Evolutionary conservation across 441 rosid species (phyloP), one percentile per base, ranked within the genome.

Genomic region (Bocquillonia castaneifolia): DNA sequence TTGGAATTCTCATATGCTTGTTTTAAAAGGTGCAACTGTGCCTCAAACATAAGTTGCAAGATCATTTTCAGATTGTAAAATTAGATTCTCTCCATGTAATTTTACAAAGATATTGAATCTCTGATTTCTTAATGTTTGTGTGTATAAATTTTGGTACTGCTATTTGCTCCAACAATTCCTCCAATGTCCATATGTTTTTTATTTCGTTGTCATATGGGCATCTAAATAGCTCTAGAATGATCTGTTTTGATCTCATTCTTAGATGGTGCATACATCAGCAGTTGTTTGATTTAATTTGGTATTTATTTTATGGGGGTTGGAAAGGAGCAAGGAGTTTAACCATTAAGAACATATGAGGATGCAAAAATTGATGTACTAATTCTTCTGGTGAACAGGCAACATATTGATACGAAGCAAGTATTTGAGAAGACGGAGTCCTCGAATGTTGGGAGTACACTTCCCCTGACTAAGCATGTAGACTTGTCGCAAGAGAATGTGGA

Each of bases 361-460:
- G 32, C 40, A 28, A 29, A 6, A 15, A 55, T 8, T 18, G 62
- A 67, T 42, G 25, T 47, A 10, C 10, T 6, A 31, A 6, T 20
- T n/a, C 40, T 67, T 60, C 63, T 50, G 69, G 13, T 72, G 53
- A 65, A 51, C 88, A 93, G 97, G 64, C 90, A 88, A 69, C 92
- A 93, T 77, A 77, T 86, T 39, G 90, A 89, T 72, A 83, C 84
- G 0, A 82, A 89, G 75, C 95, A 93, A 82, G 86, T 85, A 55
- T 83, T 83, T 29, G 91, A 91, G 88, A 90, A 84, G 77, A 71
- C 76, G 0, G 86, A 83, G 73, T 80, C 96, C 40, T 78, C 92
- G 18, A 78, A 81, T 57, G 82, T 10, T 7, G 34, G 71, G 26
- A 72, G 77, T 67, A 68, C 81, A 39, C 82, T 59, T 75, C 86